Conservation (phyloP, 2,329 filamentous ascomycete species). For the Cadophora malorum region DNA sequence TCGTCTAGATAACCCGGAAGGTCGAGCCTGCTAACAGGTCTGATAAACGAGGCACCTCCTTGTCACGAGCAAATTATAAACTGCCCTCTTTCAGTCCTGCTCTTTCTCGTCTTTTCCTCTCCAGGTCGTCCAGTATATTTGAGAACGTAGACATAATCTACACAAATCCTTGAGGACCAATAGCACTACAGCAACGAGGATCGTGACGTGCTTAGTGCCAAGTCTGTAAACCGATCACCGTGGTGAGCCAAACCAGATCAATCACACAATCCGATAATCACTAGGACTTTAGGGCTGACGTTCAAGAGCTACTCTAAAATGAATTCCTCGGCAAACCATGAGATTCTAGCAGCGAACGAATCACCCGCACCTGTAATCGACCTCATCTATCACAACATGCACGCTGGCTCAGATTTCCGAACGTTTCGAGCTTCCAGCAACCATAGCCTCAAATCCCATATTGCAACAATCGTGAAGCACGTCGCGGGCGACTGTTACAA, state of each 20-base stretch:
- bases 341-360: not conserved
- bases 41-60: not conserved
- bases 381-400: not conserved
- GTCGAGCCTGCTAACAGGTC: not conserved
- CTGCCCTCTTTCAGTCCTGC: not conserved
- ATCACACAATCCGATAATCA: too few relatives aligned
- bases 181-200: not conserved
- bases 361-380: not conserved
- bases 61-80: not conserved
- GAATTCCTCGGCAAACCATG: not conserved
- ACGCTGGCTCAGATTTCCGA: not conserved
- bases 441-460: not conserved
- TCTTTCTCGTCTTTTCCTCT: not conserved
- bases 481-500: not conserved
- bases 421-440: not conserved
- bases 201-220: not conserved
- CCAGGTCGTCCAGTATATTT: not conserved
- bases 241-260: too few relatives aligned
- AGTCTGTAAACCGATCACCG: too few relatives aligned
- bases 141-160: too few relatives aligned
- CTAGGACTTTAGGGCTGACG: not conserved
- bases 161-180: not conserved
- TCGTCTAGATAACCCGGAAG: not conserved
- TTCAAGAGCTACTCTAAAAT: not conserved
- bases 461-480: not conserved